Evolutionary conservation across 2,329 filamentous ascomycete species (phyloP), one percentile per base, ranked within the genome.

Genomic region (Akanthomyces uredinophilus): DNA sequence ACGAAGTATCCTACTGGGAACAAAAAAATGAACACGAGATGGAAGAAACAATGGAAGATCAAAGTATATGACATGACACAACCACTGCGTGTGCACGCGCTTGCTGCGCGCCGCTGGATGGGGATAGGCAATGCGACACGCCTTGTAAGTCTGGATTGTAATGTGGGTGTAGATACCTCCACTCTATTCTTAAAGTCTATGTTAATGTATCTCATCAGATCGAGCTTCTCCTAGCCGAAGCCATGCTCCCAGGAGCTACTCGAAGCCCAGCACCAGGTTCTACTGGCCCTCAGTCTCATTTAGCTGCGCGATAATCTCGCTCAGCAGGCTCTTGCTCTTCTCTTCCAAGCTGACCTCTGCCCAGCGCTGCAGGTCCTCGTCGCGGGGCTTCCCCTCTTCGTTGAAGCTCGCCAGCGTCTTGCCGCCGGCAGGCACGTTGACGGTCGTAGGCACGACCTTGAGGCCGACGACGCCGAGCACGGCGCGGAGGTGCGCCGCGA

Each of bases 351-450:
- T 32, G 22, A 51, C 59, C 13, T 22, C 59, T 11, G 32, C 32
- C 59, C 59, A 61, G 18, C 59, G 59, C 51, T 61, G 39, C 5
- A 55, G 51, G 35, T 61, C 59, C 59, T 55, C 59, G 5, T 43
- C 37, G 29, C 59, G 59, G 20, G 59, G 59, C 20, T 22, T 22
- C 2, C 51, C 59, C 5, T 35, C 49, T 14, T 51, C 52, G 6
- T 24, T 43, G 27, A 62, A 57, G 32, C 41, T 49, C 4, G 59
- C 51, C 29, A 61, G 29, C 13, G 59, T 61, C 59, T 61, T 61
- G 8, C 51, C 50, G 24, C 41, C 41, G 20, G 59, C 59, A 14
- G 59, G 51, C 11, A 61, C 35, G 24, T 24, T 56, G 32, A 32
- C 55, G 11, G 20, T 3, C 16, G 56, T 59, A 3, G 41, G 29